Conservation (phyloP, 441 rosid genomes). For the Monsonia emarginata region DNA sequence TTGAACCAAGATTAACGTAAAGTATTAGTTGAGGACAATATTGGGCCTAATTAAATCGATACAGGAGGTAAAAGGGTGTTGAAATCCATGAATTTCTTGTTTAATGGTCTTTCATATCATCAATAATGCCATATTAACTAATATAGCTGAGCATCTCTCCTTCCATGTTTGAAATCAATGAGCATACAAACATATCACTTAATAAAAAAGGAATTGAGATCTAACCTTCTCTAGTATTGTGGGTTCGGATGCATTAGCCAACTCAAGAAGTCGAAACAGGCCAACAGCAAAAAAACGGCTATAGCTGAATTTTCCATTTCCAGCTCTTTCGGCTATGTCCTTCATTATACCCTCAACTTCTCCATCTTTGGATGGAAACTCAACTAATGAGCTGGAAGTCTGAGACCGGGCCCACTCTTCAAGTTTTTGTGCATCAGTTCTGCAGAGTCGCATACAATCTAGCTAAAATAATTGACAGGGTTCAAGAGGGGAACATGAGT, state of each 20-base stretch:
- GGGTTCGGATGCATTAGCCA: conserved; percentile 75
- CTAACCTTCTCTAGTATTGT: conserved; percentile 66
- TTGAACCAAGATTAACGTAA: conserved; percentile 19
- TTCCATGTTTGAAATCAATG: background rate
- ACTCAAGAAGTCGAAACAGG: conserved; percentile 83
- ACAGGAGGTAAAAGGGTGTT: background rate
- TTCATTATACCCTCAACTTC: conserved; percentile 65
- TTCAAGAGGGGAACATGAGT: background rate
- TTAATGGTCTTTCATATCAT: background rate
- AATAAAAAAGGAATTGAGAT: background rate
- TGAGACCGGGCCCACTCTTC: conserved; percentile 90
- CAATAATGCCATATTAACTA: background rate
- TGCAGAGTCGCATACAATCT: conserved; percentile 17
- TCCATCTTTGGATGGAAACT: conserved; percentile 65
- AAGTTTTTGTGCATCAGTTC: conserved; percentile 68
- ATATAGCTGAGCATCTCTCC: background rate
- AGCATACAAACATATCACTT: background rate
- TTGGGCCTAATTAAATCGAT: background rate
- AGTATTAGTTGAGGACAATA: background rate
- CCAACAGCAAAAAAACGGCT: conserved; percentile 96
- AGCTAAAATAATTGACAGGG: background rate
- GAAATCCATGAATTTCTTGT: background rate
- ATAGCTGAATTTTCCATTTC: conserved; percentile 62
- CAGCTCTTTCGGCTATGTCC: conserved; percentile 74
- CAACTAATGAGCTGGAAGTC: conserved; percentile 53